Evolutionary conservation across 352 stramenopile genomes (phyloP), one percentile per base, ranked within the genome.

Genomic region (Phytophthora idaei): DNA sequence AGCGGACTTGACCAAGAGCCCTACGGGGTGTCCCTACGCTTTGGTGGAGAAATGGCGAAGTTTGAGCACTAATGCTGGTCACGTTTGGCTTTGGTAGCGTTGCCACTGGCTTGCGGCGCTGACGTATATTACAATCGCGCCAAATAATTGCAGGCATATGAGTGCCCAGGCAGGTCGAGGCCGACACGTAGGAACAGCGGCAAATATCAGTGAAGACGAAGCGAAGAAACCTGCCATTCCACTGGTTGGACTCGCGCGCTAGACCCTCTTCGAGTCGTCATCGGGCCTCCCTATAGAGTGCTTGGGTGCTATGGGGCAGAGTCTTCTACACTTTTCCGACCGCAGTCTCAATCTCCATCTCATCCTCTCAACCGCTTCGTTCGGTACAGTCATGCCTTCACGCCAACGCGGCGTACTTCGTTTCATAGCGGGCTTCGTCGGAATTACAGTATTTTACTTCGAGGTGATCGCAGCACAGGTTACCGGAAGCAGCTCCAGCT

Each of bases 371-470:
- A 78, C 71, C 71, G 71, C 66, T 65, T 64, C 36, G 61, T 69
- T 68, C 71, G 71, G 71, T 75, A 78, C 71, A 74, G 17, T 28
- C 41, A 78, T 78, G 71, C 49, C 57, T 48, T 41, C 32, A 74
- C 66, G 66, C 61, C 61, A 54, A 12, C 28, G 60, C 37, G 57
- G 66, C 66, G 70, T 74, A 74, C 50, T 71, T 57, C 44, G 44
- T 44, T 48, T 52, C 15, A 44, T 77, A 45, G 57, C 57, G 47
- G 17, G 36, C 6, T 32, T 69, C 17, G 29, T 65, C 17, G 55
- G 53, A 14, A 39, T 76, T 29, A 44, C 52, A 32, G 8, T 55
- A 25, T 25, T 64, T 61, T 50, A 39, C 7, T 5, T 21, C 14
- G 47, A 32, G 15, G 6, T 56, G 7, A 39, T 31, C 6, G 21